Conservation (phyloP, 2,329 filamentous ascomycete genomes). For the Coniochaeta sp. region DNA sequence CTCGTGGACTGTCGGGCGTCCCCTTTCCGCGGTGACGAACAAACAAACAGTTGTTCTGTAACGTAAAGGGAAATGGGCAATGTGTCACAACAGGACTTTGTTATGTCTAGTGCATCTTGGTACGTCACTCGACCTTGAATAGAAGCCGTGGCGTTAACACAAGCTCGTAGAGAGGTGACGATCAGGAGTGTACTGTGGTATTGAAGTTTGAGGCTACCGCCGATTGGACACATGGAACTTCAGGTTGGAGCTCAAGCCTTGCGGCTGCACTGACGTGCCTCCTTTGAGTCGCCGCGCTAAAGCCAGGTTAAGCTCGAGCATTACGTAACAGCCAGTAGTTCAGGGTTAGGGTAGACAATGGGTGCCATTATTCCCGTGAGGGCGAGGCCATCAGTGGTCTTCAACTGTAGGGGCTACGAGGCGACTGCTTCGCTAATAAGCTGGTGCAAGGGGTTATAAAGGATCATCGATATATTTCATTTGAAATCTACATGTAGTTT, state of each 20-base stretch:
- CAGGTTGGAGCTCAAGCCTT: background rate
- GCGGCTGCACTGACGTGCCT: background rate
- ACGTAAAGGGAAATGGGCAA: background rate
- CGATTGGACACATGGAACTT: slow-evolving; percentile 1
- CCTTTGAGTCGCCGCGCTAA: background rate
- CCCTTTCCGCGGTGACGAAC: background rate
- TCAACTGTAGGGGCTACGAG: too few species aligned
- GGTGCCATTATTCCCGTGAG: too few species aligned
- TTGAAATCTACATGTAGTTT: too few species aligned
- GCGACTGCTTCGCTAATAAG: too few species aligned
- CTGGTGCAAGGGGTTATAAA: too few species aligned
- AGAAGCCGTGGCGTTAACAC: background rate
- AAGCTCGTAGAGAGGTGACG: background rate
- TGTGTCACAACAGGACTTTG: background rate
- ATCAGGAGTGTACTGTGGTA: background rate
- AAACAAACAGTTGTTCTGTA: background rate
- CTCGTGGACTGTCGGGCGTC: background rate
- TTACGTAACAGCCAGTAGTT: background rate
- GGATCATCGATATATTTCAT: too few species aligned
- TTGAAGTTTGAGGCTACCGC: background rate
- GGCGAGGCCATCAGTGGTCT: too few species aligned
- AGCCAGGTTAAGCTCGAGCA: background rate
- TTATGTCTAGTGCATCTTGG: background rate
- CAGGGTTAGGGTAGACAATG: too few species aligned
- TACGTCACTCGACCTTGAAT: background rate